These are phyloP conservation scores for Trichodelitschia bisporula DNA, from an alignment of 495 filamentous ascomycete species.

Conservation along the genomic window DNA sequence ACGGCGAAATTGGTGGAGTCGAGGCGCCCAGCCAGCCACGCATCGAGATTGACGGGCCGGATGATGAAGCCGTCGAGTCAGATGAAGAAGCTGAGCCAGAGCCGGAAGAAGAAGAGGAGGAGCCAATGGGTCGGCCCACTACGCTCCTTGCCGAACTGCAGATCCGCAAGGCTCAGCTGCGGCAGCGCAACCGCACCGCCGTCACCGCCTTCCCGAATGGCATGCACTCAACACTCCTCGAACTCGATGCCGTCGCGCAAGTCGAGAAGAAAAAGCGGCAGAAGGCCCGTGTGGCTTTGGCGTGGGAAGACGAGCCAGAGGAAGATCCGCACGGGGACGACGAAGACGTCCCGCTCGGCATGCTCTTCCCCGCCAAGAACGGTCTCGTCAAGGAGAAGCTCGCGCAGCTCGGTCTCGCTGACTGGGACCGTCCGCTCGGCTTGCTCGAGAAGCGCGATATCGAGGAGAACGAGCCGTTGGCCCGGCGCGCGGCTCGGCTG, in stretches of 20 bases:
- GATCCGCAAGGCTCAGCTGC: constrained; percentile 63
- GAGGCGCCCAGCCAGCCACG: constrained; percentile 16
- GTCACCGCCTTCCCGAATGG: constrained; percentile 44
- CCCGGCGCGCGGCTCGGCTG: constrained; percentile 51
- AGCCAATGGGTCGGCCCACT: constrained; percentile 43
- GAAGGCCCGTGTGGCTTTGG: constrained; percentile 52
- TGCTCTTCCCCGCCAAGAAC: constrained; percentile 34
- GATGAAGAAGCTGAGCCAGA: constrained; percentile 12
- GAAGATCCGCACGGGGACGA: constrained; percentile 31
- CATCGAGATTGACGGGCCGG: constrained; percentile 7
- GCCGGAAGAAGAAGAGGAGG: constrained; percentile 3
- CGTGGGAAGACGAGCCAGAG: constrained; percentile 51
- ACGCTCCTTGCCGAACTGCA: constrained; percentile 85
- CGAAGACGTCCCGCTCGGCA: constrained; percentile 66
- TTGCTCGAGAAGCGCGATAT: constrained; percentile 63
- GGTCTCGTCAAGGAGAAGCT: constrained; percentile 5
- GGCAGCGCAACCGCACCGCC: constrained; percentile 44
- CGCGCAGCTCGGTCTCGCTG: constrained; percentile 3
- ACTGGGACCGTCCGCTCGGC: constrained; percentile 42
- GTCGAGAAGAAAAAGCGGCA: constrained; percentile 52
- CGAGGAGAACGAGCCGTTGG: constrained; percentile 82
- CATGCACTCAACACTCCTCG: constrained; percentile 66
- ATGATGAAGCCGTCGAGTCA: background rate
- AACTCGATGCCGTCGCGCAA: constrained; percentile 80
- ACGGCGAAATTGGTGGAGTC: constrained; percentile 6